phyloP scores from a whole-genome alignment of 345 rosid species.

The Arabidopsis arenosa region DNA sequence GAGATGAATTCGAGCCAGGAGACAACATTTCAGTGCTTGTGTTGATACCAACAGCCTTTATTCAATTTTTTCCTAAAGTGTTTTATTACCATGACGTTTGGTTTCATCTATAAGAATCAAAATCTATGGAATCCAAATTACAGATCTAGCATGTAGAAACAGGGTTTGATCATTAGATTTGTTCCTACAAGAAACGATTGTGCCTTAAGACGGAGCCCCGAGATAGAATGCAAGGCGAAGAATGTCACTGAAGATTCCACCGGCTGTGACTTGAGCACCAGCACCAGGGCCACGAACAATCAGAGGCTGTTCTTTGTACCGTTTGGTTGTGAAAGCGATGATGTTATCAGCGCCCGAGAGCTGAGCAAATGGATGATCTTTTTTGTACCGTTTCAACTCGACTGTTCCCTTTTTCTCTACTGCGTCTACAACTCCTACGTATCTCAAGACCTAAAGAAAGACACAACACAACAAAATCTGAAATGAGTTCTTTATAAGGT shows the following conservation, averaged over 20 bases:
- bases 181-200: conserved; percentile 28
- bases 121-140: conserved; percentile 14
- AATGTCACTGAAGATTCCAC: conserved; percentile 92
- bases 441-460: conserved; percentile 73
- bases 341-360: conserved; percentile 95
- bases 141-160: conserved; percentile 27
- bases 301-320: conserved; percentile 89
- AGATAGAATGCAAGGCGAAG: conserved; percentile 92
- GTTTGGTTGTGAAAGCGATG: conserved; percentile 89
- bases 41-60: conserved; percentile 15
- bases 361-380: conserved; percentile 90
- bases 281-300: conserved; percentile 99
- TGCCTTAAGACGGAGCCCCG: conserved; percentile 82
- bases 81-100: conserved; percentile 28
- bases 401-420: conserved; percentile 65
- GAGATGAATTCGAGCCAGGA: background rate
- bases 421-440: conserved; percentile 89
- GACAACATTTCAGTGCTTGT: conserved; percentile 8
- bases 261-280: conserved; percentile 97
- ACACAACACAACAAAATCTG: conserved; percentile 11
- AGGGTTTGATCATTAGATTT: background rate
- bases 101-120: conserved; percentile 26
- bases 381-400: conserved; percentile 77
- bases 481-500: conserved; percentile 25
- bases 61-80: background rate